These are phyloP conservation scores for Rosa rugosa DNA, from an alignment of 306 rosid genomes.

Conservation along the genomic window DNA sequence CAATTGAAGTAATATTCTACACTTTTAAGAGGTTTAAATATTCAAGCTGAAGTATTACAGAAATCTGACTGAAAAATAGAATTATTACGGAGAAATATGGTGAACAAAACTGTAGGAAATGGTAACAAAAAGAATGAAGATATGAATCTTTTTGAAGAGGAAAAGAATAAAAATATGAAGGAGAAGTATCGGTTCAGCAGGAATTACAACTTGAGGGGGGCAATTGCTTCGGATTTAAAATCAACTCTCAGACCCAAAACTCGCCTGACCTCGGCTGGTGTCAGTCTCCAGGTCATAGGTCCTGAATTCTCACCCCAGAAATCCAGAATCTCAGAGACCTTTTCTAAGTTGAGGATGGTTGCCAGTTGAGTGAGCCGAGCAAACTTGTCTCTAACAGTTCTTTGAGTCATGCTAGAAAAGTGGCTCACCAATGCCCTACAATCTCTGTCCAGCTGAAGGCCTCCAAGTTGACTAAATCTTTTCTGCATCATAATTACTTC, in stretches of 20 bases:
- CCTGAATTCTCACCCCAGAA: slow-evolving; percentile 99
- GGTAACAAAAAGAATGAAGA: slow-evolving; percentile 26
- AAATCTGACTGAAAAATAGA: no score
- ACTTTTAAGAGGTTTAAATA: background rate
- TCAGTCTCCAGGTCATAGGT: slow-evolving; percentile 97
- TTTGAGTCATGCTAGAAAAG: slow-evolving; percentile 88
- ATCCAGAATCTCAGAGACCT: slow-evolving; percentile 94
- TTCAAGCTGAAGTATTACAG: no score
- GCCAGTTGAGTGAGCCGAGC: slow-evolving; percentile 97
- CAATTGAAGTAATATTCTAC: background rate
- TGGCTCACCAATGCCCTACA: slow-evolving; percentile 91
- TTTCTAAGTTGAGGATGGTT: slow-evolving; percentile 85
- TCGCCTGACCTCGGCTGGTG: slow-evolving; percentile 97
- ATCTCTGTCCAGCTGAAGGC: slow-evolving; percentile 96
- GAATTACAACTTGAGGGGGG: background rate
- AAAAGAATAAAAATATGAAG: background rate
- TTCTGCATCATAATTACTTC: slow-evolving; percentile 80
- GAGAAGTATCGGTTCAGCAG: background rate
- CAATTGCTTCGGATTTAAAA: slow-evolving; percentile 1
- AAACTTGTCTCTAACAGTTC: slow-evolving; percentile 94
- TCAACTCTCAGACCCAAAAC: slow-evolving; percentile 43
- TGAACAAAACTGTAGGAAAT: slow-evolving; percentile 11
- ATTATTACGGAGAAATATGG: background rate
- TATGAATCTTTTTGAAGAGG: background rate
- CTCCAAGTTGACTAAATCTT: slow-evolving; percentile 90